Conservation (phyloP, 306 rosid genomes). For the Chamaecrista fasciculata region DNA sequence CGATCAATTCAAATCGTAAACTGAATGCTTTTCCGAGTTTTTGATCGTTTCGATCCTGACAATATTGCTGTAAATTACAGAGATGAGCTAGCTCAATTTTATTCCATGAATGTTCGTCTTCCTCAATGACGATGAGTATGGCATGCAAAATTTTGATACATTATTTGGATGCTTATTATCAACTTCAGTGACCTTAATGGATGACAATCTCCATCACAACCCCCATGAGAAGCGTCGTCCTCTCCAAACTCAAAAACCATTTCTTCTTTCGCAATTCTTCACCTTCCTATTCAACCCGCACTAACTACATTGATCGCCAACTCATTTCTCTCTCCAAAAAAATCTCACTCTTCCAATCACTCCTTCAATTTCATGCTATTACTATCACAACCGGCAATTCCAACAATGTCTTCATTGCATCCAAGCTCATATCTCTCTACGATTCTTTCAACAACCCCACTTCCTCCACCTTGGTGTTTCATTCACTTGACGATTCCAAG, state of each 20-base stretch:
- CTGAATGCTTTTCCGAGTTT: no score
- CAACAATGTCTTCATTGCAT: slow-evolving; percentile 61
- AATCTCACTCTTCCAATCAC: slow-evolving; percentile 41
- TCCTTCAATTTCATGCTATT: slow-evolving; percentile 58
- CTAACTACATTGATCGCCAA: slow-evolving; percentile 19
- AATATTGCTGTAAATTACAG: no score
- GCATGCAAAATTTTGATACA: no score
- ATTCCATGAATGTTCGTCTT: no score
- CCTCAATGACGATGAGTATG: no score
- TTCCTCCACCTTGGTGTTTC: slow-evolving; percentile 43
- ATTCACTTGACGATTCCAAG: slow-evolving; percentile 40
- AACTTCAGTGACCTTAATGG: no score
- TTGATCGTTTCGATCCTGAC: no score
- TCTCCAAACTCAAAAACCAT: slow-evolving; percentile 12
- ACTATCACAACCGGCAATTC: slow-evolving; percentile 68
- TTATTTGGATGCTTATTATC: no score
- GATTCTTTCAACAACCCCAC: slow-evolving; percentile 43
- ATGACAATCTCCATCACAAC: no score
- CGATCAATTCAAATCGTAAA: no score
- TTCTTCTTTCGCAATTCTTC: slow-evolving; percentile 20
- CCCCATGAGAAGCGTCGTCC: neutral
- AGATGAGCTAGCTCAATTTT: no score
- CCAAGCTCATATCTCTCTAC: slow-evolving; percentile 70
- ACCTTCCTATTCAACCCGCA: neutral
- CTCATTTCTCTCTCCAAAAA: slow-evolving; percentile 47